Base-by-base conservation (phyloP, 495 filamentous ascomycete species). In the Xylaria venustula region DNA sequence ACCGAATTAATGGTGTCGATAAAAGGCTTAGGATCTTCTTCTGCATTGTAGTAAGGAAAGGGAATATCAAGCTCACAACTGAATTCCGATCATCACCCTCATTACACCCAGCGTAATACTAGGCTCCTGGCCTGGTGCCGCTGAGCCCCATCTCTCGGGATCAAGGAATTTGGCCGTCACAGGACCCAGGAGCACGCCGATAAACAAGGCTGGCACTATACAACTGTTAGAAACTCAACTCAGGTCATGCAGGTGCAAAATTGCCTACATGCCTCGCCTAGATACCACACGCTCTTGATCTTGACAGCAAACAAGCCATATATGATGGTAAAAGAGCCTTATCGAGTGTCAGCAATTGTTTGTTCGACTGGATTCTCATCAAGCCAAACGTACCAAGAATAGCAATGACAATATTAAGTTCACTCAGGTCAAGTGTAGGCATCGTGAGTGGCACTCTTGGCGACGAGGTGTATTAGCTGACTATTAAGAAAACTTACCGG, bases 81-180 rank as follows among this genome's bases (percentile, higher is more conserved):
- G 82, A 40, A 85, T 78, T 19, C 81, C 80, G 61, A 85, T 82
- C 45, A 84, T 78, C 42, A 85, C 67, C 14, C 83, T 74, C 50
- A 77, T 76, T 48, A 85, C 54, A 44, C 74, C 77, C 69, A 78
- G 80, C 14, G 79, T 79, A 50, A 83, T 79, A 0, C 71, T 75
- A 58, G 74, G 74, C 36, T 68, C 74, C 45, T 75, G 73, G 40
- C 71, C 75, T 14, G 69, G 64, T 22, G 69, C 62, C 17, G 69
- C 73, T 4, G 70, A 67, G 19, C 71, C 74, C 79, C 80, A 83
- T 62, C 73, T 64, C 20, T 70, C 64, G 40, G 75, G 74, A 37
- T 80, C 73, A 30, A 84, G 55, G 60, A 83, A 73, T 51, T 77
- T 79, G n/a, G 77, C 76, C 7, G 75, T 71, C 5, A 79, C 67